Conservation (phyloP, 352 stramenopile species). For the Phytophthora pinifolia region DNA sequence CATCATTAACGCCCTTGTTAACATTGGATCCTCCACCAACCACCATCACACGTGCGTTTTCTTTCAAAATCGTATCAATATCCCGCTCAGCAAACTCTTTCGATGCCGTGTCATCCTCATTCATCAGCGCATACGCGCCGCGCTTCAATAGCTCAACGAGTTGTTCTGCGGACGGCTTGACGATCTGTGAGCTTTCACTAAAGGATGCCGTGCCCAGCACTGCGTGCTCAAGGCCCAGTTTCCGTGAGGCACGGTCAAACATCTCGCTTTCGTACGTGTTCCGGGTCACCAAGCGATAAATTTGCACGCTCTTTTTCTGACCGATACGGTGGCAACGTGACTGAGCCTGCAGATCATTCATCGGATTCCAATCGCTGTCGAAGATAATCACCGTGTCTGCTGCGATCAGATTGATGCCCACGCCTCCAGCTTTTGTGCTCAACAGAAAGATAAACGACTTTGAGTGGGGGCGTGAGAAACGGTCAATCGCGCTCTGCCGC, state of each 20-base stretch:
- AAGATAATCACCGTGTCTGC: conserved; percentile 99
- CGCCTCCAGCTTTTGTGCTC: conserved; percentile 97
- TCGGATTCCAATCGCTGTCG: conserved; percentile 99
- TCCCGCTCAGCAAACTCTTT: conserved; percentile 94
- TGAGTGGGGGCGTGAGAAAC: conserved; percentile 94
- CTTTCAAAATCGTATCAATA: conserved; percentile 96
- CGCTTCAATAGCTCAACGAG: conserved; percentile 97
- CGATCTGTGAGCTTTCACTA: conserved; percentile 89
- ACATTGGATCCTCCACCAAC: conserved; percentile 44
- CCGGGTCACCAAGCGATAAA: conserved; percentile 97
- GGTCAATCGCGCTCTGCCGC: conserved; percentile 95
- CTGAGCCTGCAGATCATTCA: conserved; percentile 91
- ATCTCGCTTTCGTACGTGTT: conserved; percentile 99
- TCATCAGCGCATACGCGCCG: conserved; percentile 98
- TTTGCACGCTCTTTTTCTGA: conserved; percentile 98
- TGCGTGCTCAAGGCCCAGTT: conserved; percentile 98
- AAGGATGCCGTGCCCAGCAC: conserved; percentile 95
- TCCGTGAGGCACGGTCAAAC: conserved; percentile 97
- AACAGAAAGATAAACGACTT: conserved; percentile 99
- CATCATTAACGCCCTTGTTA: conserved; percentile 33
- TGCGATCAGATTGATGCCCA: conserved; percentile 98
- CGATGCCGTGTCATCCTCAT: conserved; percentile 95
- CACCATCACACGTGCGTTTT: conserved; percentile 80
- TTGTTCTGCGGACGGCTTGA: conserved; percentile 89
- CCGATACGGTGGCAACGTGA: conserved; percentile 97